Base-by-base conservation (phyloP, 768 basidiomycete species). In the Dioszegia aurantiaca region DNA sequence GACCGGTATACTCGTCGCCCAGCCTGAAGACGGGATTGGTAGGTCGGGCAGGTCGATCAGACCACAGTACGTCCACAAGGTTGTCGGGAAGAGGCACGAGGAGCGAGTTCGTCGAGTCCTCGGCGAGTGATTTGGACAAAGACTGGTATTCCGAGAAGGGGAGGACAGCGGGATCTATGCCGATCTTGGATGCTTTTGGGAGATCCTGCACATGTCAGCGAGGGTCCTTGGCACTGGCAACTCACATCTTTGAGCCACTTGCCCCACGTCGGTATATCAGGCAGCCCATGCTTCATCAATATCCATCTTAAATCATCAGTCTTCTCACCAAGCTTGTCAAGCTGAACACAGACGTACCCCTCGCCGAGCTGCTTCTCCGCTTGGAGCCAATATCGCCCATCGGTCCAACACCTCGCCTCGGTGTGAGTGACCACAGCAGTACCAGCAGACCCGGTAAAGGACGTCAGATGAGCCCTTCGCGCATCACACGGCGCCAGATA, bases 391-490 rank as follows among this genome's bases (percentile, higher is more conserved):
- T 99, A 99, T 43, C 94, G 80, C 2, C 94, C 95, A 79, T 99
- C 94, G 2, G 94, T 98, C 78, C 94, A 98, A 47, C 95, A 80
- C 61, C 81, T 85, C 0, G 92, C 93, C 3, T 84, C 79, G 27
- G 85, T 79, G 45, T 78, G 70, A 0, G 89, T 88, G 23, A 94
- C 80, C 41, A 93, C 73, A 2, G 90, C 92, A 59, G 84, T 87
- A 84, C 92, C 92, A 69, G 94, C 93, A 37, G 90, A 94, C 24
- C 95, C 95, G 58, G 83, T 89, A 79, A 97, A 99, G 11, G 89
- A 89, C 30, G 90, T 92, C 63, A 99, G 89, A 78, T 84, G 98
- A 0, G 83, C 88, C 24, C 94, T 82, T 56, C 91, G 81, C 57
- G 86, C 80, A 78, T 97, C 91, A 62, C 87, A 90, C 30, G 83